These are phyloP conservation scores for Podospora conica DNA, from an alignment of 495 filamentous ascomycete species.

Conservation along the genomic window DNA sequence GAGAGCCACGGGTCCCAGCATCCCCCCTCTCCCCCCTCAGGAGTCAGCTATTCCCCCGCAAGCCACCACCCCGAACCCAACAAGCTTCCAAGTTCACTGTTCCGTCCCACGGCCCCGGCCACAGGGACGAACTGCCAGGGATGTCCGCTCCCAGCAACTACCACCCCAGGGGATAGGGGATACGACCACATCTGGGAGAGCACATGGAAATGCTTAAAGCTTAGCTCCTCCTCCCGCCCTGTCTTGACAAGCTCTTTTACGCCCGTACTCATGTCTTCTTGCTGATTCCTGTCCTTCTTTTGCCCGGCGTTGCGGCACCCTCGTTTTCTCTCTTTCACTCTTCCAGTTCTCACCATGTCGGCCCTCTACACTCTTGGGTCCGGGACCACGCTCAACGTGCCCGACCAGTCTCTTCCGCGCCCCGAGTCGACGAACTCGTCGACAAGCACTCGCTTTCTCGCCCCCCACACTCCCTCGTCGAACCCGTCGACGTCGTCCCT, in stretches of 20 bases:
- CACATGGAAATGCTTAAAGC: neutral
- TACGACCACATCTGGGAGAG: too few relatives aligned
- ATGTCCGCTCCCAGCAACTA: neutral
- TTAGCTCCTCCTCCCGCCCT: neutral
- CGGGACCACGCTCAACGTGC: neutral
- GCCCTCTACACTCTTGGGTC: neutral
- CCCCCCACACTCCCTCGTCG: neutral
- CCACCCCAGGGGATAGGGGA: neutral
- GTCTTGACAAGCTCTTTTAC: neutral
- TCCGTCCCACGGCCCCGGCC: neutral
- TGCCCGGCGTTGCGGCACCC: neutral
- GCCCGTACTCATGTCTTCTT: neutral
- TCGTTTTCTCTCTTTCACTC: too few relatives aligned
- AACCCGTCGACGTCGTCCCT: constrained; percentile 1
- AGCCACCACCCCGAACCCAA: neutral
- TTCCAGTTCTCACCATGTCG: neutral
- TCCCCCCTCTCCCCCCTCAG: too few relatives aligned
- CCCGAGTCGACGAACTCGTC: neutral
- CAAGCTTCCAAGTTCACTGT: too few relatives aligned
- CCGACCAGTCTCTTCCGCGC: neutral
- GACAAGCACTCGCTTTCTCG: neutral
- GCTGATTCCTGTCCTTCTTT: neutral
- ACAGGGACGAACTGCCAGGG: neutral
- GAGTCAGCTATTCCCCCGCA: neutral
- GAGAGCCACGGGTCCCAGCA: neutral